These are phyloP conservation scores for Syncephalastrum contaminatum DNA, from an alignment of 371 early-diverging fungal species.

Conservation along the genomic window DNA sequence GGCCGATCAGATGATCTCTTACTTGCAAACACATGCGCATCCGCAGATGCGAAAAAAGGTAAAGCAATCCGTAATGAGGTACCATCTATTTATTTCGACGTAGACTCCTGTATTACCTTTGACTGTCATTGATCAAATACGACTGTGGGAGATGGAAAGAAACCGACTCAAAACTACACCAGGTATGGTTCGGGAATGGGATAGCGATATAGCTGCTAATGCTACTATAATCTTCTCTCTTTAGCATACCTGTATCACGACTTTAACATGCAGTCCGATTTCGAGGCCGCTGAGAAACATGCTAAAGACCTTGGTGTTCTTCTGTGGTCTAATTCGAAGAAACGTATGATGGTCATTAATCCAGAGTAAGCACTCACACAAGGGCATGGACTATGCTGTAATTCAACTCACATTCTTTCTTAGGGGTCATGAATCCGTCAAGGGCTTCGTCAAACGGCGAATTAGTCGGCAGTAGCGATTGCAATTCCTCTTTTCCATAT, in stretches of 20 bases:
- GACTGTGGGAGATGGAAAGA: constrained; percentile 97
- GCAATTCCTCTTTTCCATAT: no score
- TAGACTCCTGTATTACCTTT: constrained; percentile 82
- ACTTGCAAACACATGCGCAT: constrained; percentile 89
- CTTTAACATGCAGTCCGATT: constrained; percentile 77
- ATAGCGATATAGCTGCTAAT: background rate
- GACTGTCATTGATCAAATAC: constrained; percentile 96
- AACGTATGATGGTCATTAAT: constrained; percentile 65
- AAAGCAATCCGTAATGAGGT: constrained; percentile 2
- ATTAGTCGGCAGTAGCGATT: constrained; percentile 2
- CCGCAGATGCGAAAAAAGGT: constrained; percentile 85
- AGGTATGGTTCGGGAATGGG: constrained; percentile 28
- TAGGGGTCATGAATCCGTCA: constrained; percentile 59
- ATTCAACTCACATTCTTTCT: constrained; percentile 2
- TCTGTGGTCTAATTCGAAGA: constrained; percentile 70
- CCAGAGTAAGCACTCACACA: constrained; percentile 38
- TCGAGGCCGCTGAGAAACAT: constrained; percentile 71
- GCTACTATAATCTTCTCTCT: background rate
- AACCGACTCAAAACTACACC: constrained; percentile 73
- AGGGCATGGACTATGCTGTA: background rate
- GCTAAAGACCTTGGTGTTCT: constrained; percentile 79
- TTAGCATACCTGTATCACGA: constrained; percentile 80
- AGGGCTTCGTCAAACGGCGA: constrained; percentile 53
- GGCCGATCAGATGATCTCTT: constrained; percentile 94
- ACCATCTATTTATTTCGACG: background rate